A percentile compares a stretch with the other conserved stretches of the same genome.
These are phyloP conservation scores for Phytopythium cucurbitacearum DNA, from an alignment of 352 stramenopile genomes.

Conservation along the genomic window DNA sequence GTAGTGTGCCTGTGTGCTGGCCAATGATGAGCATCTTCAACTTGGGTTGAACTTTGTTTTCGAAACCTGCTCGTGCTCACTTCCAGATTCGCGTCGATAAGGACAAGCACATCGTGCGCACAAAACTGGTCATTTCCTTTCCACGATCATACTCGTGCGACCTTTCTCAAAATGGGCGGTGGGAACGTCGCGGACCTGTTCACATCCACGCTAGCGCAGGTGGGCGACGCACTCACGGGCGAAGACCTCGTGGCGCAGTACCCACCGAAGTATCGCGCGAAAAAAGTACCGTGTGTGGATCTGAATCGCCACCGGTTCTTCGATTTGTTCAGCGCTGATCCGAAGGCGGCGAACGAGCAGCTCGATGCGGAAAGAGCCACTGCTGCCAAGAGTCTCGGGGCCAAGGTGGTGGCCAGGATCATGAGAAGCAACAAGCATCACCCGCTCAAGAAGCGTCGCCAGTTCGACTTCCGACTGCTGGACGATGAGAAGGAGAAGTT, in stretches of 20 bases:
- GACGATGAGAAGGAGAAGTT: constrained; percentile 14
- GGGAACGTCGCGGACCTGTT: neutral
- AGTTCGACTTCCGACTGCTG: constrained; percentile 18
- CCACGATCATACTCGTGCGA: too few relatives aligned
- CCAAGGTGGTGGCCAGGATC: constrained; percentile 2
- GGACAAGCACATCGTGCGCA: too few relatives aligned
- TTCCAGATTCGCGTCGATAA: too few relatives aligned
- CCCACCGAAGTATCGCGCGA: neutral
- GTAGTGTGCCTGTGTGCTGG: too few relatives aligned
- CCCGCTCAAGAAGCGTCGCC: constrained; percentile 11
- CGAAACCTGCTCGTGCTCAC: too few relatives aligned
- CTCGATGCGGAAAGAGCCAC: constrained; percentile 4
- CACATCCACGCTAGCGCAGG: neutral
- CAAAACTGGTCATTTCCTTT: too few relatives aligned
- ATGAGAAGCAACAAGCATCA: constrained; percentile 6
- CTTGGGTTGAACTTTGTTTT: too few relatives aligned
- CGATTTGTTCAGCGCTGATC: constrained; percentile 14
- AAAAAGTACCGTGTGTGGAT: neutral
- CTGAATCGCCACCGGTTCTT: constrained; percentile 3
- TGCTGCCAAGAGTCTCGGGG: constrained; percentile 1
- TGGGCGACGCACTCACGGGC: neutral
- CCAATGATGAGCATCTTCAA: too few relatives aligned
- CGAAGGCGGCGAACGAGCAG: constrained; percentile 5
- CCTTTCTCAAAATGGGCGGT: neutral
- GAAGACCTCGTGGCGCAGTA: neutral